A percentile compares a stretch with the other conserved stretches of the same genome.
Evolutionary conservation across 306 rosid species (phyloP).

Genomic region (Carpinus viminea): DNA sequence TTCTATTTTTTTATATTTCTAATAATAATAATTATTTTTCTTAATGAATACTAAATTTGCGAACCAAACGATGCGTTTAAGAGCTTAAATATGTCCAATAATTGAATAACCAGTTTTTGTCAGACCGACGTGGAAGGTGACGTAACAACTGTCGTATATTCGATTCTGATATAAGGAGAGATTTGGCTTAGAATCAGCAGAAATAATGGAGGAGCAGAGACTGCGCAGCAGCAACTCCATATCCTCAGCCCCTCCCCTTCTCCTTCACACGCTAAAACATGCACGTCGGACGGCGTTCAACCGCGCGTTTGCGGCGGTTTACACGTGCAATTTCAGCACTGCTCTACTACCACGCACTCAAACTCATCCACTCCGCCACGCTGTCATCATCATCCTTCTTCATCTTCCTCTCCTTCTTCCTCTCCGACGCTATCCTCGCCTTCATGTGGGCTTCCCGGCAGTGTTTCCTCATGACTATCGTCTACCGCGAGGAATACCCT

Average conservation of each 20-base stretch:
- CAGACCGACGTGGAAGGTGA: too few relatives aligned
- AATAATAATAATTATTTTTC: too few relatives aligned
- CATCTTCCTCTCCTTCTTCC: constrained; percentile 29
- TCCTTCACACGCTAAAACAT: constrained; percentile 16
- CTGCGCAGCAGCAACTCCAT: background rate
- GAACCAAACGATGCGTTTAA: too few relatives aligned
- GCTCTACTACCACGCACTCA: constrained; percentile 21
- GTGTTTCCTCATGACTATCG: constrained; percentile 25
- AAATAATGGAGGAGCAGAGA: background rate
- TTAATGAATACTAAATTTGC: too few relatives aligned
- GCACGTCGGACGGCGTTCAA: constrained; percentile 23
- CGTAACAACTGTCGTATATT: too few relatives aligned
- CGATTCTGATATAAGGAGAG: too few relatives aligned
- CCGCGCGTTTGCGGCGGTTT: constrained; percentile 27
- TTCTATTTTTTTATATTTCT: too few relatives aligned
- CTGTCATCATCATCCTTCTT: constrained; percentile 25
- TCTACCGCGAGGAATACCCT: constrained; percentile 30
- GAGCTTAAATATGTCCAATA: too few relatives aligned
- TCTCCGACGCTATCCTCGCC: constrained; percentile 30
- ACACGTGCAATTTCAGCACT: constrained; percentile 29
- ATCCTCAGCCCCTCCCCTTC: constrained; percentile 16
- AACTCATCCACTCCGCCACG: constrained; percentile 24
- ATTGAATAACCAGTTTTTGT: too few relatives aligned
- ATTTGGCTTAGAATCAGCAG: too few relatives aligned
- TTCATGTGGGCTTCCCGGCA: constrained; percentile 27